Base-by-base conservation (phyloP, 805 yeast species). In the Zygosaccharomyces bailii region DNA sequence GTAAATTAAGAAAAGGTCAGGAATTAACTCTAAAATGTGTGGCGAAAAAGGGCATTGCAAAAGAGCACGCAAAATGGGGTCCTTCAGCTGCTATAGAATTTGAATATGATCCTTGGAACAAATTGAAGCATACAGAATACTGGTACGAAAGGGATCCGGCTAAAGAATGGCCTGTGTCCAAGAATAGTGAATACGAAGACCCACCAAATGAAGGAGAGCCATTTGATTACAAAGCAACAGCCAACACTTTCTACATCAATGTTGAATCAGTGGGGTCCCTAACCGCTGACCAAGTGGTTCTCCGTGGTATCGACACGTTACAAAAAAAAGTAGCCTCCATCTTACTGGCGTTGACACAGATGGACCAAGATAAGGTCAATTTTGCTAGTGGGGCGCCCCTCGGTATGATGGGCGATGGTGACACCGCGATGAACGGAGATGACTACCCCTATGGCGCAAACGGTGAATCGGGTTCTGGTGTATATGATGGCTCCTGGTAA, bases 51-150 rank as follows among this genome's bases (percentile, higher is more conserved):
- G 99, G 98, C 34, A 89, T 89, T 47, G 86, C 96, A 39, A 90
- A 90, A 65, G 99, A 93, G 65, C 99, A 93, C 63, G 96, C 99
- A 39, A 93, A 93, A 62, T 93, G 99, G 99, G 83, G 93, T 5
- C 97, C 99, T 9, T 85, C 95, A 54, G 78, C 97, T 0, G 98
- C 98, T 17, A 78, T 91, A 44, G 97, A 95, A 14, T 91, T 91
- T 59, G 99, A 91, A 66, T 91, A 91, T 61, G 99, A 91, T 60
- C 99, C 99, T n/a, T 91, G 96, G 95, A 93, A 93, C 69, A 93
- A 91, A 68, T 75, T 93, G 58, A 84, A 86, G 62, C 99, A 93
- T 65, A 93, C 99, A 0, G 96, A 89, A 57, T 86, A 78, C 61
- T 93, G 99, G 99, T 87, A 84, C 64, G 99, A 93, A 68, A 91